These are phyloP conservation scores for Plectosphaerella cucumerina DNA, from an alignment of 2,329 filamentous ascomycete genomes.

Conservation along the genomic window DNA sequence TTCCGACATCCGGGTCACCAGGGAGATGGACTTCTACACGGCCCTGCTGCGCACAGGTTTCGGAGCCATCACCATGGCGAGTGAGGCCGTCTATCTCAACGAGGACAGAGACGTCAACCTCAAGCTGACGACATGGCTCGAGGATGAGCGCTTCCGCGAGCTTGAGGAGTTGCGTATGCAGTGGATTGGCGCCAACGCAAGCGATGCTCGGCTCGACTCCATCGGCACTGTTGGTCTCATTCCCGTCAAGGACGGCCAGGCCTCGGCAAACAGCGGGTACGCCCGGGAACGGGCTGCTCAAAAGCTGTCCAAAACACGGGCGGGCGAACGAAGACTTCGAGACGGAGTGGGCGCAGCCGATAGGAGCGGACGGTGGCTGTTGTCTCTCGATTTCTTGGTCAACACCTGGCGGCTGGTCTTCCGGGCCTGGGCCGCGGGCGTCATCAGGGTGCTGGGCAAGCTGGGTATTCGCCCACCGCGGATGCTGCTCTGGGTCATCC, in stretches of 20 bases:
- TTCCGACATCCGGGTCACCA: conserved; percentile 72
- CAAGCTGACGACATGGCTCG: conserved; percentile 80
- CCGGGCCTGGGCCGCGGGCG: conserved; percentile 51
- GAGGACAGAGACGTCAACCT: conserved; percentile 76
- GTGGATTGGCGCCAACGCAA: conserved; percentile 41
- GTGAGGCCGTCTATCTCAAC: conserved; percentile 92
- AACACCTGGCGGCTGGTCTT: conserved; percentile 66
- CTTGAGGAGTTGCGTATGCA: conserved; percentile 58
- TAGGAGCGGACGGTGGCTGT: conserved; percentile 72
- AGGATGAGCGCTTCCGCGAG: conserved; percentile 79
- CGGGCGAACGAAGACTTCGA: conserved; percentile 39
- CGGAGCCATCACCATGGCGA: conserved; percentile 83
- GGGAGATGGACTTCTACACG: conserved; percentile 94
- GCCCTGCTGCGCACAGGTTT: conserved; percentile 84
- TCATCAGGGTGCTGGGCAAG: conserved; percentile 49
- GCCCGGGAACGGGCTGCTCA: conserved; percentile 66
- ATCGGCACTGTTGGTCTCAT: conserved; percentile 52
- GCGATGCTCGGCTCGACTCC: conserved; percentile 46
- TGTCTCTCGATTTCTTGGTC: conserved; percentile 70
- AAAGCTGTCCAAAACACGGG: conserved; percentile 43
- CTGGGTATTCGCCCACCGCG: conserved; percentile 59
- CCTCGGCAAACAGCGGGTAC: conserved; percentile 53
- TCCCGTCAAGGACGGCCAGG: conserved; percentile 44
- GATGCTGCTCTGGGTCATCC: conserved; percentile 56
- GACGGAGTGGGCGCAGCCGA: conserved; percentile 77